phyloP scores from a whole-genome alignment of 495 filamentous ascomycete genomes.

The Tirmania nivea region DNA sequence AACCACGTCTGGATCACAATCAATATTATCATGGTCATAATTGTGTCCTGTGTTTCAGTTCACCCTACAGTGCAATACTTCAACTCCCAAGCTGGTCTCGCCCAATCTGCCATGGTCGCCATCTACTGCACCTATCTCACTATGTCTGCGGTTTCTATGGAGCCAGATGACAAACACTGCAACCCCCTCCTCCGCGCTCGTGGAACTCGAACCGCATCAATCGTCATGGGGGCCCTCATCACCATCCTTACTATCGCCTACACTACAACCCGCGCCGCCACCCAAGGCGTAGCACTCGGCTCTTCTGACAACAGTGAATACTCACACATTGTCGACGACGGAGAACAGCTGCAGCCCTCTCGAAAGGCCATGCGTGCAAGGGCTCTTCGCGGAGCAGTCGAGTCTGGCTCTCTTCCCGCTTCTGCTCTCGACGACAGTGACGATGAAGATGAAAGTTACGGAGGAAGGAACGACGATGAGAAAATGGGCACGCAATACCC shows the following conservation, averaged over 20 bases:
- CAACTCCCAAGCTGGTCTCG: constrained; percentile 81
- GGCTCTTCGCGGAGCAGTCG: constrained; percentile 76
- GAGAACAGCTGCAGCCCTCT: constrained; percentile 69
- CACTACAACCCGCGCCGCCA: constrained; percentile 89
- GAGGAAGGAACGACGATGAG: constrained; percentile 60
- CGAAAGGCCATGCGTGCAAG: constrained; percentile 82
- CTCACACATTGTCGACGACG: constrained; percentile 30
- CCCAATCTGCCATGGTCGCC: constrained; percentile 92
- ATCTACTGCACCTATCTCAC: constrained; percentile 97
- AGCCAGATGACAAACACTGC: constrained; percentile 84
- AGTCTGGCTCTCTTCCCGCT: constrained; percentile 73
- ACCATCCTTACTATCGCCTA: constrained; percentile 96
- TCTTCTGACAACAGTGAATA: constrained; percentile 39
- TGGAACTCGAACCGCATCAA: constrained; percentile 70
- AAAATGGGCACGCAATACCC: constrained; percentile 77
- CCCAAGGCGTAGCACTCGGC: constrained; percentile 66
- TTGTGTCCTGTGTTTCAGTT: constrained; percentile 63
- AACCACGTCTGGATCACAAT: constrained; percentile 38
- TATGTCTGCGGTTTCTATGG: constrained; percentile 96
- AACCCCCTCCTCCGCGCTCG: constrained; percentile 79
- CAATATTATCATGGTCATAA: constrained; percentile 68
- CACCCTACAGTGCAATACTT: constrained; percentile 78
- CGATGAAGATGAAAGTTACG: constrained; percentile 36
- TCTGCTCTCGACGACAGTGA: constrained; percentile 69
- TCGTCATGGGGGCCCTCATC: constrained; percentile 78